Base-by-base conservation (phyloP, 306 rosid genomes). In the Aeschynomene evenia region DNA sequence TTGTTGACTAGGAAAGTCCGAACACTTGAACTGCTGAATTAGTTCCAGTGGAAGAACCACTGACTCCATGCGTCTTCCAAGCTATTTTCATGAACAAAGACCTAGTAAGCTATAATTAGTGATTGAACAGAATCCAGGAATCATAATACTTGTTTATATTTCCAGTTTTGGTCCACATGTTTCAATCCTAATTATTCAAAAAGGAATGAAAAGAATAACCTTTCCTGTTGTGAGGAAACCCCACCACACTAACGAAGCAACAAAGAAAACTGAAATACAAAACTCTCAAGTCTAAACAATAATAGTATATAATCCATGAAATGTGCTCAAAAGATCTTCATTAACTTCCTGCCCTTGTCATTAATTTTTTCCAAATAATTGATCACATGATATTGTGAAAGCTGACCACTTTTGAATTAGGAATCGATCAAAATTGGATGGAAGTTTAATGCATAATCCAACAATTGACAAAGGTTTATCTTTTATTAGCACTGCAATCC, bases 31-130 rank as follows among this genome's bases (percentile, higher is more conserved):
- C 87, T 90, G 87, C 74, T 86, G 99, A 16, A 94, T 82, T 11
- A 91, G 78, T 89, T 94, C 99, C 14, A 94, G 83, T 1, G 99
- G 99, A 77, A 94, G 81, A 74, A 94, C 96, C 85, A 91, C 85
- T 3, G 85, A 77, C 57, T 94, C 99, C 60, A 91, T 75, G 64
- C 89, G 94, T 74, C 81, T 80, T 71, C 97, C 97, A n/a, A 91
- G 95, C 99, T 93, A 80, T 82, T 72, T n/a, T 68, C 63, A 80
- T 37, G 73, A 81, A 70, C 77, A 72, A 56, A 62, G 66, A 63
- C 42, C 75, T 26, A 79, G 77, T 75, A 65, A 71, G 68, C 65
- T 39, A 70, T 64, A 29, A 64, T 34, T 48, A 73, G 75, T 48
- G 62, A 76, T 55, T 46, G 46, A 70, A 42, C 48, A 53, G 42